Base-by-base conservation (phyloP, 179 eudicot genomes). In the Silene noctiflora region DNA sequence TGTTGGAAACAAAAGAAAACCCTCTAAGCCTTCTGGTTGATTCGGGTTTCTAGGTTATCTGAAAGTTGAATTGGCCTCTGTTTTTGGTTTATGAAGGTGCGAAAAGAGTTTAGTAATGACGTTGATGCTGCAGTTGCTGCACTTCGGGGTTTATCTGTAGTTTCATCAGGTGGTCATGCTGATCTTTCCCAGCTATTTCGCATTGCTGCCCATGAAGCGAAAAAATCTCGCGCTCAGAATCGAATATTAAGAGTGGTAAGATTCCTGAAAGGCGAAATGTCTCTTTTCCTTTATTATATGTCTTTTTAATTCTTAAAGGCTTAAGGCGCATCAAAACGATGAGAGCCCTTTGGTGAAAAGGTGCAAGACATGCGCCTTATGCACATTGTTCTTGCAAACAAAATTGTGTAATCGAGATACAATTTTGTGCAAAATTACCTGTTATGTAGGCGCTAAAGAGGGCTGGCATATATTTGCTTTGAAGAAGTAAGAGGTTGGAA, bases 191-290 rank as follows among this genome's bases (percentile, higher is more conserved):
- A 86, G 44, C 87, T 94, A 46, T 88, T 92, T 72, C 85, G 86
- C 27, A 81, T 88, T 62, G 98, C 96, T 67, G 86, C 89, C 71
- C 96, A 92, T 77, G 96, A 94, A 91, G 96, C 97, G 21, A 91
- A 87, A 74, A 92, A 91, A 71, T 92, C 98, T 20, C 91, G 90
- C 73, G 84, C 89, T 17, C 97, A 87, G 25, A 88, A 88, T 75
- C 86, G 97, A 44, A 86, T 89, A 67, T 75, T 94, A 69, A 86
- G 98, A 82, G 94, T 94, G 90, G 98, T 94, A 60, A 86, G 91
- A 78, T 59, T 66, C 66, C 35, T 76, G 11, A 60, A 69, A 17
- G 5, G 0, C 17, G 22, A 17, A 27, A 11, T 31, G 19, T 67
- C 0, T 67, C 8, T 24, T 17, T 24, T 17, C 22, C 35, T 25